Conservation (phyloP, 2,329 filamentous ascomycete genomes). For the Fusarium caatingaense region DNA sequence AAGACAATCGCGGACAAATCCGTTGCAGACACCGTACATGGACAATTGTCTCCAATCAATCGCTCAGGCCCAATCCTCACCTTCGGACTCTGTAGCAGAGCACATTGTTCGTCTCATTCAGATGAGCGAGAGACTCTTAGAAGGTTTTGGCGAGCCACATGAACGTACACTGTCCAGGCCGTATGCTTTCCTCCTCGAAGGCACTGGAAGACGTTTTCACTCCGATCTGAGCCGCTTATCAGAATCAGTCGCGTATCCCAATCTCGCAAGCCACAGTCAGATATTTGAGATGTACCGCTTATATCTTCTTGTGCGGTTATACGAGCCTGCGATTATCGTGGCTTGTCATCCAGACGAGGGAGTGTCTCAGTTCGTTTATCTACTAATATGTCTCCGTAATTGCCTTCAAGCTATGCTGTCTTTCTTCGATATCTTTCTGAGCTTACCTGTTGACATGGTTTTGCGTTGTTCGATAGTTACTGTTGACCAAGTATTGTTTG, state of each 20-base stretch:
- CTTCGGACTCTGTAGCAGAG: constrained; percentile 50
- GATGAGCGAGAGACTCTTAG: constrained; percentile 51
- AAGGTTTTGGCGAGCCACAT: constrained; percentile 48
- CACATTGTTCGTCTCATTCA: constrained; percentile 52
- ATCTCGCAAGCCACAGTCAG: constrained; percentile 1
- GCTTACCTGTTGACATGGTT: constrained; percentile 43
- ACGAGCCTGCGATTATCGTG: constrained; percentile 54
- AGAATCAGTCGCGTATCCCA: constrained; percentile 41
- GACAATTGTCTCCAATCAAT: constrained; percentile 51
- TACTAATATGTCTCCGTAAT: constrained; percentile 50
- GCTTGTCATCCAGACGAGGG: constrained; percentile 43
- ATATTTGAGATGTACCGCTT: constrained; percentile 50
- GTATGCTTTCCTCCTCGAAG: constrained; percentile 50
- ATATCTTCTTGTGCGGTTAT: constrained; percentile 53
- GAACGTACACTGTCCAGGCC: constrained; percentile 44
- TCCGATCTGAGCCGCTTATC: constrained; percentile 50
- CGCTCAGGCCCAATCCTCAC: constrained; percentile 37
- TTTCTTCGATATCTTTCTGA: constrained; percentile 50
- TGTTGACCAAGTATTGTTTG: constrained; percentile 36
- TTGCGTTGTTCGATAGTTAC: constrained; percentile 38
- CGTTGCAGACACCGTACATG: constrained; percentile 49
- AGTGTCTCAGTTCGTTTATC: constrained; percentile 44
- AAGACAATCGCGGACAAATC: constrained; percentile 52
- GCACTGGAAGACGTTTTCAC: constrained; percentile 49
- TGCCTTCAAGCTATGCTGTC: constrained; percentile 51